A percentile compares a stretch with the other conserved stretches of the same genome.
phyloP scores from a whole-genome alignment of 1,139 yeast genomes.

The Geotrichum fermentans region DNA sequence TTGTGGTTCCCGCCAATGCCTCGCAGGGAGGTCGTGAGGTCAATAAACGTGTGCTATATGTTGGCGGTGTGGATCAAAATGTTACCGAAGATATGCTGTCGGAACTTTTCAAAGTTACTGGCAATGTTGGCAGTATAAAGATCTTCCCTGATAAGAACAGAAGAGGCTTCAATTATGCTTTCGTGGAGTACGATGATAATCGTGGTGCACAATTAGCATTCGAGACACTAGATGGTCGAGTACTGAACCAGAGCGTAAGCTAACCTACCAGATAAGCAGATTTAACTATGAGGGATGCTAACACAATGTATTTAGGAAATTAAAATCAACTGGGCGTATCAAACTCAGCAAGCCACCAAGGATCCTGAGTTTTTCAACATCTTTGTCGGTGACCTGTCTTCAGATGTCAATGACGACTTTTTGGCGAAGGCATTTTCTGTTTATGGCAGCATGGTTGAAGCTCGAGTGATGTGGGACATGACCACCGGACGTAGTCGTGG shows the following conservation, averaged over 20 bases:
- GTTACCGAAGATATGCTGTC: conserved; percentile 59
- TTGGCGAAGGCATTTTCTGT: conserved; percentile 55
- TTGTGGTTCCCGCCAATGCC: conserved; percentile 57
- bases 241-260: conserved; percentile 22
- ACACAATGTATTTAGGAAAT: conserved; percentile 40
- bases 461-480: conserved; percentile 99
- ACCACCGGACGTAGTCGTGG: conserved; percentile 88
- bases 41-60: conserved; percentile 66
- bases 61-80: conserved; percentile 65
- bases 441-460: conserved; percentile 65
- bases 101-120: conserved; percentile 60
- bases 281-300: too few species aligned
- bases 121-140: conserved; percentile 46
- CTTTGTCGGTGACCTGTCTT: conserved; percentile 81
- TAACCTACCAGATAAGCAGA: neutral
- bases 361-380: conserved; percentile 58
- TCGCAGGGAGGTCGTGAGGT: conserved; percentile 77
- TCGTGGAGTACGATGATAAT: conserved; percentile 64
- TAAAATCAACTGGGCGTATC: conserved; percentile 78
- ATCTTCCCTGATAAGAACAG: conserved; percentile 66
- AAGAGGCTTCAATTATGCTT: conserved; percentile 72
- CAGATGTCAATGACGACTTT: conserved; percentile 76
- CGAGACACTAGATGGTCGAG: conserved; percentile 54
- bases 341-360: conserved; percentile 56
- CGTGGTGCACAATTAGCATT: conserved; percentile 61